Percentiles rank a stretch among this genome's conserved stretches.
phyloP scores from a whole-genome alignment of 768 basidiomycete species.

The Coprinopsis strossmayeri region DNA sequence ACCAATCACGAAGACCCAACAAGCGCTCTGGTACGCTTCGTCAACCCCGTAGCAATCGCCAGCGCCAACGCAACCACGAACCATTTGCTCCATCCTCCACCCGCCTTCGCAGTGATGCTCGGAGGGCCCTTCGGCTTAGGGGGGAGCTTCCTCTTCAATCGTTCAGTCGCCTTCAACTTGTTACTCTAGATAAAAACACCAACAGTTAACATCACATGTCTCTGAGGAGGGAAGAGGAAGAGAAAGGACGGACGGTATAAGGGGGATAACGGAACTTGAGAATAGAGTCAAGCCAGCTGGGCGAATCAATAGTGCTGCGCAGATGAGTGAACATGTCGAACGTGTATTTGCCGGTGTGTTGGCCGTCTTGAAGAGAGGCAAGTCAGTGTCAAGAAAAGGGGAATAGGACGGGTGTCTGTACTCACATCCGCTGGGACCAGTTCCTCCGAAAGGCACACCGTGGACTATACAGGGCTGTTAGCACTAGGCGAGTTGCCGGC shows the following conservation, averaged over 20 bases:
- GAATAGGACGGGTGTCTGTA: neutral
- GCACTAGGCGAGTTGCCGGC: neutral
- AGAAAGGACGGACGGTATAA: conserved; percentile 32
- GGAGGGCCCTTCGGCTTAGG: conserved; percentile 40
- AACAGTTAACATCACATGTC: neutral
- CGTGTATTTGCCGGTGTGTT: conserved; percentile 64
- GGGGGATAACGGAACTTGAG: conserved; percentile 57
- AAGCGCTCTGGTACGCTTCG: conserved; percentile 15
- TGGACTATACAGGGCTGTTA: conserved; percentile 28
- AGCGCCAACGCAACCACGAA: conserved; percentile 40
- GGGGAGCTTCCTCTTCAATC: conserved; percentile 30
- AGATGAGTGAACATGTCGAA: conserved; percentile 79
- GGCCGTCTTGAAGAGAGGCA: conserved; percentile 43
- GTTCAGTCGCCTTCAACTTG: conserved; percentile 24
- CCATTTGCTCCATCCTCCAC: conserved; percentile 39
- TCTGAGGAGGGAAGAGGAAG: no score
- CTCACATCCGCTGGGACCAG: conserved; percentile 69
- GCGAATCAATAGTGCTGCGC: conserved; percentile 54
- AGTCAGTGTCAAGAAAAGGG: neutral
- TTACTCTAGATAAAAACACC: conserved; percentile 16
- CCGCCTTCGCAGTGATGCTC: conserved; percentile 8
- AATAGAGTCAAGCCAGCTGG: conserved; percentile 48
- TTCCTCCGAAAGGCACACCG: conserved; percentile 70
- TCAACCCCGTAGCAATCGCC: conserved; percentile 38
- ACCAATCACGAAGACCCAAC: no score